Evolutionary conservation across 2,329 filamentous ascomycete genomes (phyloP).

Genomic region (Neofusicoccum umdonicola): DNA sequence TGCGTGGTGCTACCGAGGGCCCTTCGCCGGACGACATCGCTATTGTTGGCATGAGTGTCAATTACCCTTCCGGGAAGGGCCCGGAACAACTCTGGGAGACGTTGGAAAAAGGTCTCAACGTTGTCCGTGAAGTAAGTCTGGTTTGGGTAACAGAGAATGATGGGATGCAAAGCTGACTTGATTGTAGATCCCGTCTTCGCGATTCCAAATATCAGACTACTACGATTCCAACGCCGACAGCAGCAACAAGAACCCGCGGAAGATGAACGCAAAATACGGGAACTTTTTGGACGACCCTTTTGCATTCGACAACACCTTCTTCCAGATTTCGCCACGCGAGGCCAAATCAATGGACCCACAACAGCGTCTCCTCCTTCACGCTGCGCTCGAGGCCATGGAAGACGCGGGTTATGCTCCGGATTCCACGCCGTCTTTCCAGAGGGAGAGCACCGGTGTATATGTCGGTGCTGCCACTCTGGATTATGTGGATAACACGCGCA

Average conservation of each 20-base stretch:
- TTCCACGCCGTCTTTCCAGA: slow-evolving; percentile 22
- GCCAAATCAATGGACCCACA: slow-evolving; percentile 17
- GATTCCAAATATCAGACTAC: neutral
- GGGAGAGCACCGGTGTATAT: slow-evolving; percentile 31
- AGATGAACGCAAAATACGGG: neutral
- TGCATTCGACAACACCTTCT: slow-evolving; percentile 9
- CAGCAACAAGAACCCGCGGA: neutral
- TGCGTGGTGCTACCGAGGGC: no score
- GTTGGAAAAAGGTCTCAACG: neutral
- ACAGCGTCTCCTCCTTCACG: slow-evolving; percentile 18
- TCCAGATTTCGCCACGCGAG: slow-evolving; percentile 14
- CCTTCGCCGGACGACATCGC: neutral
- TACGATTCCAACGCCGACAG: neutral
- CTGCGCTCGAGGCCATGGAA: slow-evolving; percentile 17
- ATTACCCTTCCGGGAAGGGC: neutral
- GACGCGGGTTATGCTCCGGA: slow-evolving; percentile 25
- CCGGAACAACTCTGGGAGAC: neutral
- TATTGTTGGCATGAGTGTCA: neutral
- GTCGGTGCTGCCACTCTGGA: slow-evolving; percentile 33
- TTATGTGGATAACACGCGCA: slow-evolving; percentile 31
- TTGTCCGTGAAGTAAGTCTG: neutral
- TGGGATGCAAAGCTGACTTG: no score
- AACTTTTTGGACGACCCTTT: slow-evolving; percentile 17
- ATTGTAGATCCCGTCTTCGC: neutral
- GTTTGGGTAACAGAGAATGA: no score